phyloP scores from a whole-genome alignment of 768 basidiomycete species.

The Suillus hirtellus region DNA sequence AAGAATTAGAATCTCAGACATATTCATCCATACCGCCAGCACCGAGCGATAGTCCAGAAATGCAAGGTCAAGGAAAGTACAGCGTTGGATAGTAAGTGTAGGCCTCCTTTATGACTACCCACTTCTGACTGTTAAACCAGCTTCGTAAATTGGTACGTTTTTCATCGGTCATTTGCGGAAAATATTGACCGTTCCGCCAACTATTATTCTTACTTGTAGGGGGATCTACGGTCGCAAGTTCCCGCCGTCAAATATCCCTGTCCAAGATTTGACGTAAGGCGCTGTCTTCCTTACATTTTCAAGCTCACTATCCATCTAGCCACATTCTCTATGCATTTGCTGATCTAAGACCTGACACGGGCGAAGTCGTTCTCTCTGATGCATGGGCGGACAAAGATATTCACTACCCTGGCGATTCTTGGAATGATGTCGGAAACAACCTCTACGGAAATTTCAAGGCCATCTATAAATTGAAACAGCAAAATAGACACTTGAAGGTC shows the following conservation, averaged over 20 bases:
- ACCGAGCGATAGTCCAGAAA: conserved; percentile 10
- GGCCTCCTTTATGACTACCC: background rate
- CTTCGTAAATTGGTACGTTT: conserved; percentile 72
- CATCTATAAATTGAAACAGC: conserved; percentile 87
- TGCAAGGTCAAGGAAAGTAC: conserved; percentile 57
- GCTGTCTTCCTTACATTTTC: conserved; percentile 1
- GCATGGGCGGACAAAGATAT: conserved; percentile 96
- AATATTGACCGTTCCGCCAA: background rate
- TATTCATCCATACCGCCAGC: conserved; percentile 14
- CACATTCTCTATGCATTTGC: conserved; percentile 95
- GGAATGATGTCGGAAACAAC: conserved; percentile 90
- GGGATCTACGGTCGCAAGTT: conserved; percentile 95
- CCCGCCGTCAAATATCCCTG: conserved; percentile 83
- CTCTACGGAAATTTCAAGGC: conserved; percentile 96
- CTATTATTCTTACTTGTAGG: conserved; percentile 43
- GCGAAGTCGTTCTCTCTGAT: conserved; percentile 88
- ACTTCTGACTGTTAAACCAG: conserved; percentile 36
- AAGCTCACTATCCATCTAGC: conserved; percentile 36
- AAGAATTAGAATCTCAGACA: conserved; percentile 8
- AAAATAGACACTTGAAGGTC: conserved; percentile 76
- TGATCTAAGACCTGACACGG: conserved; percentile 78
- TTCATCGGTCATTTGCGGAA: background rate
- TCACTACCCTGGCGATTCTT: conserved; percentile 92
- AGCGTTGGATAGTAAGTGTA: conserved; percentile 78
- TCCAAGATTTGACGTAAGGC: conserved; percentile 78